Conservation (phyloP, 225 moss, liverwort and hornwort species). For the Polytrichum commune region DNA sequence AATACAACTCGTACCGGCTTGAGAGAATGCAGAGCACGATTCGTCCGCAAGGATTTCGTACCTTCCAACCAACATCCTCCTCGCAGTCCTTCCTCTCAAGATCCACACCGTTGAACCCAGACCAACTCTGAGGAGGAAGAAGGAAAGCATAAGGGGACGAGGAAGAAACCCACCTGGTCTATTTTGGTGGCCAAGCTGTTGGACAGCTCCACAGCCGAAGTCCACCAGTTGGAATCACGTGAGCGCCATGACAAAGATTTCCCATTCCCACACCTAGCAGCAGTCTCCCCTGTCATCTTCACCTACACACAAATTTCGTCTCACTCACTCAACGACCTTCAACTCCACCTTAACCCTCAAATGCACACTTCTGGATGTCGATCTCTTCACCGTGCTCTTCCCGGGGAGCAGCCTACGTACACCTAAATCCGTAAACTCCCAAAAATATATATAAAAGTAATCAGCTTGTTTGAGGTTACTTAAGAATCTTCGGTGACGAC, state of each 20-base stretch:
- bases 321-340: neutral
- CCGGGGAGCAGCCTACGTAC: neutral
- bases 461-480: neutral
- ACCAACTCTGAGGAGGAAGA: neutral
- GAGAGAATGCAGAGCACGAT: neutral
- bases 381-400: neutral
- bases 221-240: constrained; percentile 54
- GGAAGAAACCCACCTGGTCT: constrained; percentile 37
- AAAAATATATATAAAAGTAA: neutral
- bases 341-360: constrained; percentile 3
- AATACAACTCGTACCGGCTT: neutral
- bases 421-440: neutral
- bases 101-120: neutral
- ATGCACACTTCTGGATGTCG: neutral
- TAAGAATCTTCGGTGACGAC: neutral
- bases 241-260: constrained; percentile 46
- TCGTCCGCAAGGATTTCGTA: too few relatives aligned
- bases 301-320: neutral
- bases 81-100: neutral
- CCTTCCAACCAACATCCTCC: neutral
- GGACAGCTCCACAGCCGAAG: constrained; percentile 53
- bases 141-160: neutral
- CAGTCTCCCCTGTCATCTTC: constrained; percentile 38
- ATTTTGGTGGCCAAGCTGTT: constrained; percentile 32
- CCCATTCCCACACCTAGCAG: constrained; percentile 25